Evolutionary conservation across 805 yeast species (phyloP), one percentile per base, ranked within the genome.

Genomic region (Zygosaccharomyces kombuchaensis): DNA sequence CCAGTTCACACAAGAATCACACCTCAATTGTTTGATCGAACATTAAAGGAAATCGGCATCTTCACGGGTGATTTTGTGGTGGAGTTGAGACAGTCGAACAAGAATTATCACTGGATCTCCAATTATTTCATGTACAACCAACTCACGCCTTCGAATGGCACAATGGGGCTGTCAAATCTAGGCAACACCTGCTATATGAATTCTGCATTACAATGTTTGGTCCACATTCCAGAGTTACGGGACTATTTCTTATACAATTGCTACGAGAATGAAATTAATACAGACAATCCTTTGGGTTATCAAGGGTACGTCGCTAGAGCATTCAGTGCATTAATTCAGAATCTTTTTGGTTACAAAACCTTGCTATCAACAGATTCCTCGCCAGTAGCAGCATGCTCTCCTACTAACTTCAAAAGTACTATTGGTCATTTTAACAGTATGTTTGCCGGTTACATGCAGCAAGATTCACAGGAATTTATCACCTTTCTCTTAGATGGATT

Each of bases 181-280:
- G 97, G 97, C 2, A 90, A 90, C 61, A 82, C 95, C 0, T 90
- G 97, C 64, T 90, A 88, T 63, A 89, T 90, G 97, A 89, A 88
- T 63, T 86, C 95, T 8, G 96, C 96, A 0, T 67, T 91, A 36
- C 98, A 93, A 60, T 91, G 97, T 58, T 68, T 91, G 34, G 76
- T 80, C 0, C 98, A 91, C 59, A 75, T 90, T 9, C 95, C 96
- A 1, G 96, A 88, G 62, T 65, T 93, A 21, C 77, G 82, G 8
- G 74, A 80, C 34, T 91, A 88, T 60, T 93, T 91, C 57, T 66
- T 82, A 30, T 77, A 75, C 57, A 76, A 78, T 44, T 69, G 77
- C 12, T 85, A 71, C 60, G 71, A 75, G 52, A 62, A 64, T 2
- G 98, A 91, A 56, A 66, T 91, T 40, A 93, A 93, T 59, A 54